Base-by-base conservation (phyloP, 2,329 filamentous ascomycete genomes). In the Xylariaceae sp. region DNA sequence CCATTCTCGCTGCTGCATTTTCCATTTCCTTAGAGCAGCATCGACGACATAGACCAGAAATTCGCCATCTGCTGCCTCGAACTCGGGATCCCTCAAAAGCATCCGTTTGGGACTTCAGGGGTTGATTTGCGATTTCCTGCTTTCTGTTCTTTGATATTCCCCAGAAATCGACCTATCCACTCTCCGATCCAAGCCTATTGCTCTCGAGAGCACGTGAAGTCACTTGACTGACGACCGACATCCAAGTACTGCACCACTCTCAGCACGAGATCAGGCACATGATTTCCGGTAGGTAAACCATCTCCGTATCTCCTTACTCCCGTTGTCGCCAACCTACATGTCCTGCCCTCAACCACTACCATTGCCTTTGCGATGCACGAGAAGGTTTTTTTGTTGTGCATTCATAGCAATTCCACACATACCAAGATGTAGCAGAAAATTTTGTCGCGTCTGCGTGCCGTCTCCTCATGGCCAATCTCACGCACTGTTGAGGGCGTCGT, bases 171-270 rank as follows among this genome's bases (percentile, higher is more conserved):
- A n/a, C 22, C 22, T 26, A 6, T 26, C 22, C 22, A 26, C 22
- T 26, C 6, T 6, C 22, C 22, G 52, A 53, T 47, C 50, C 45
- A 50, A 50, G 50, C 50, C 52, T 32, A 54, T 44, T 51, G 34
- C 40, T 44, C 49, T 50, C 45, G 50, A 53, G 49, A 56, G 53
- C 56, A 59, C 54, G 56, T 57, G 56, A 59, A 59, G 56, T 58
- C 55, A 58, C 55, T 56, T 57, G 55, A 51, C 55, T 55, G 50
- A 45, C 45, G 36, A 45, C 45, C 47, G 51, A 50, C 51, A 54
- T 54, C 53, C 50, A 57, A 54, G 50, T 51, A 56, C 42, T 34
- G 42, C 41, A n/a, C n/a, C n/a, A n/a, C n/a, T n/a, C n/a, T 41
- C 51, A 47, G 53, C 55, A 53, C 53, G 52, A 57, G 50, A 54